Base-by-base conservation (phyloP, 108 stramenopile species). In the Fragilaria crotonensis region DNA sequence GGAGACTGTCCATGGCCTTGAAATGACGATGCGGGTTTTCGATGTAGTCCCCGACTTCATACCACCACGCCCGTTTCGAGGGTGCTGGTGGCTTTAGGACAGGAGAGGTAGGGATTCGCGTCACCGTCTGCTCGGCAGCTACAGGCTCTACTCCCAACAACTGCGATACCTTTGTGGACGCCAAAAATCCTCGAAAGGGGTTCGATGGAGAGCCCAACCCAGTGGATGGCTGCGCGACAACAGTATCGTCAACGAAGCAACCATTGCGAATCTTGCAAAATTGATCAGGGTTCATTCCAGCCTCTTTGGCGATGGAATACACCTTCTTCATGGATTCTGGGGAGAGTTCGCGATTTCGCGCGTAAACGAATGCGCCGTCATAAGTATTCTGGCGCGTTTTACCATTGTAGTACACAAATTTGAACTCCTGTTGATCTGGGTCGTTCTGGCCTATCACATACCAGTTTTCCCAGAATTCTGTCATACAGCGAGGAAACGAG, bases 391-490 rank as follows among this genome's bases (percentile, higher is more conserved):
- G 97, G 3, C 94, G 76, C 3, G 97, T 98, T 72, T 95, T 94
- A 51, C 97, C 97, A 57, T 87, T 92, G 85, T 98, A 98, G 72
- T 92, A 94, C 30, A 98, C 72, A 56, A 98, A 94, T 67, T 96
- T 96, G 77, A 90, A 98, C 57, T 81, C 93, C 25, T 73, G 81
- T 55, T 73, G 70, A 55, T 56, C 75, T n/a, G 80, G 80, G 52
- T 83, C 83, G 54, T 84, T 92, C 73, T 85, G 84, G 30, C 89
- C 94, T 44, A 89, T 87, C 33, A 93, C 70, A 62, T 90, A 97
- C 95, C 95, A 97, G 66, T 97, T 97, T 66, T 97, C 97, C 90
- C 95, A 94, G 79, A 97, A 97, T 75, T 94, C 90, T 92, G 49
- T 58, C 36, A 21, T 19, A 45, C 52, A 11, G 46, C 27, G 48